Conservation (phyloP, 441 rosid genomes). For the Eutrema salsugineum region DNA sequence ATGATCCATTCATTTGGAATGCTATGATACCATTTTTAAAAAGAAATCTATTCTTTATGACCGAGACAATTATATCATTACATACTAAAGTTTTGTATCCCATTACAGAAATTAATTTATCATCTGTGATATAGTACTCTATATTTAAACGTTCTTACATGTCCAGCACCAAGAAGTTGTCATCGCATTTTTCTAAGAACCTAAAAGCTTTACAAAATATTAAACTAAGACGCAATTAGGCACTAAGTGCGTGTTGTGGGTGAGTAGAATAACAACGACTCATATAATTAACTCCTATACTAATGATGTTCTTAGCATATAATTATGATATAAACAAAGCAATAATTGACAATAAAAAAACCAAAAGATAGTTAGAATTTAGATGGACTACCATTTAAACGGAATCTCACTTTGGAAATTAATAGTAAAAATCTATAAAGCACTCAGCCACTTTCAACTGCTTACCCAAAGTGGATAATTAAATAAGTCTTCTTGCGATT, state of each 20-base stretch:
- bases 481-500: neutral
- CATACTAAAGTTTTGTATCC: neutral
- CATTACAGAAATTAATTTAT: neutral
- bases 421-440: constrained; percentile 22
- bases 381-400: neutral
- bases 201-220: neutral
- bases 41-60: neutral
- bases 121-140: neutral
- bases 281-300: neutral
- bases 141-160: constrained; percentile 27
- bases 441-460: constrained; percentile 32
- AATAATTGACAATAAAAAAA: neutral
- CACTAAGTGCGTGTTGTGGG: constrained; percentile 32
- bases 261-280: constrained; percentile 31
- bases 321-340: neutral
- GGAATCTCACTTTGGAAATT: neutral
- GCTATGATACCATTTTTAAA: neutral
- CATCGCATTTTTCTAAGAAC: neutral
- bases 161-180: constrained; percentile 22
- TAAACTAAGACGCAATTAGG: constrained; percentile 27
- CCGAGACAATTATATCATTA: neutral
- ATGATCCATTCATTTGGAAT: neutral
- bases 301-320: constrained; percentile 6
- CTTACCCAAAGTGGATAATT: constrained; percentile 32
- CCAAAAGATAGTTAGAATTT: neutral